Percentiles rank a stretch among this genome's conserved stretches.
Conservation (phyloP, 176 grass and related monocot genomes). For the Cenchrus fungigraminus region DNA sequence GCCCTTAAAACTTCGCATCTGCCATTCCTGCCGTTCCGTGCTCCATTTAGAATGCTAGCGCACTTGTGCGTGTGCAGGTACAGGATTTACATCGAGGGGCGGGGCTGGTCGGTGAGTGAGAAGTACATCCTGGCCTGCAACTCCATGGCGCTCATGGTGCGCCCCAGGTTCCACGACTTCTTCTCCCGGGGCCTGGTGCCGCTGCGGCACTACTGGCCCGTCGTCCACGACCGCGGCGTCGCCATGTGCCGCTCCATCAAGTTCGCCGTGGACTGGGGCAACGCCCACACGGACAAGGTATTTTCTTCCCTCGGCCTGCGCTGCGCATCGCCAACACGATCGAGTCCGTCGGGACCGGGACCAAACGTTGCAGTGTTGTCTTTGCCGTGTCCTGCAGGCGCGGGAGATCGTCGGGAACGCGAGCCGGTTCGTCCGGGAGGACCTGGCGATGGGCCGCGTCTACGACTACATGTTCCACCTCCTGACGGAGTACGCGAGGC, state of each 20-base stretch:
- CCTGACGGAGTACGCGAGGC: constrained; percentile 46
- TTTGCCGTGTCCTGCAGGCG: constrained; percentile 4
- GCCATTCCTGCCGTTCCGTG: neutral
- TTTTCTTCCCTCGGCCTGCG: no score
- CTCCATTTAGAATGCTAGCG: neutral
- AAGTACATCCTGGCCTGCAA: constrained; percentile 85
- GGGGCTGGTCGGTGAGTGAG: constrained; percentile 76
- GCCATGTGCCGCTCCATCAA: constrained; percentile 66
- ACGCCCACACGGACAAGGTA: constrained; percentile 60
- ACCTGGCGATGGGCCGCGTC: constrained; percentile 55
- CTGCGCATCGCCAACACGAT: no score
- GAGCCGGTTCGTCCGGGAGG: constrained; percentile 55
- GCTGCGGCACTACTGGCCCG: constrained; percentile 72
- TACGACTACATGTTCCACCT: constrained; percentile 77
- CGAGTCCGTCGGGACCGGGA: neutral
- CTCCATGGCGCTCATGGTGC: constrained; percentile 62
- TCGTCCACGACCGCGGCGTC: constrained; percentile 37
- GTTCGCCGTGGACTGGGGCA: constrained; percentile 76
- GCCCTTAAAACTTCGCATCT: neutral
- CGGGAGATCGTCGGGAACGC: constrained; percentile 44
- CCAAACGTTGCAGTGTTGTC: neutral
- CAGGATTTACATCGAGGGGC: constrained; percentile 77
- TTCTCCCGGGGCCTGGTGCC: constrained; percentile 69
- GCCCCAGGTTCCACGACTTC: constrained; percentile 62
- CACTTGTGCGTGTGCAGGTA: constrained; percentile 42